phyloP scores from a whole-genome alignment of 305 asterid species.

The Solanum aculeatissimum region DNA sequence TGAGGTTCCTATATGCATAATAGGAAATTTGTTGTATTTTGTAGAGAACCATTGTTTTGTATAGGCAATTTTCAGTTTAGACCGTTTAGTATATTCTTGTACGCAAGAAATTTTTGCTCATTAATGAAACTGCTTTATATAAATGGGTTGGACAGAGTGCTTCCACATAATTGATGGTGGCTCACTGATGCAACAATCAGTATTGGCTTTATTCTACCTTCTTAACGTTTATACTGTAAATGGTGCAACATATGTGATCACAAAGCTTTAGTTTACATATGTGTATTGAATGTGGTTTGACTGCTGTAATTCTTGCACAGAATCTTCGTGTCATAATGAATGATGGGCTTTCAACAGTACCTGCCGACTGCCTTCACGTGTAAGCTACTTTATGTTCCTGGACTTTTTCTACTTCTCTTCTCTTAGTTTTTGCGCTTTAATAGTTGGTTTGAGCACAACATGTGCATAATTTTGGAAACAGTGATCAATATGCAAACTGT shows the following conservation, averaged over 20 bases:
- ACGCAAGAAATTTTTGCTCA: neutral
- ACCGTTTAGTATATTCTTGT: neutral
- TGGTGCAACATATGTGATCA: neutral
- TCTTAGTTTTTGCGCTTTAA: neutral
- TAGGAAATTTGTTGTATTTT: neutral
- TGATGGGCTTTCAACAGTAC: conserved; percentile 92
- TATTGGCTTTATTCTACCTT: neutral
- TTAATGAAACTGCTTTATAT: neutral
- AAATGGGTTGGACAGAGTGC: neutral
- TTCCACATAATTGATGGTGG: neutral
- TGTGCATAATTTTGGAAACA: neutral
- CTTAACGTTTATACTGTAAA: neutral
- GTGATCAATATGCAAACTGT: neutral
- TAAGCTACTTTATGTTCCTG: conserved; percentile 30
- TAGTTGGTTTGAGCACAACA: neutral
- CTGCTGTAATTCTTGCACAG: conserved; percentile 29
- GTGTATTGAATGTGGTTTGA: conserved; percentile 18
- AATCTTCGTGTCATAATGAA: conserved; percentile 97
- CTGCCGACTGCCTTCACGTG: conserved; percentile 81
- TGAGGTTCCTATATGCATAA: neutral
- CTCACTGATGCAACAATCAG: neutral
- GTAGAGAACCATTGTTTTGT: neutral
- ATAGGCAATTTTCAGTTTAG: neutral
- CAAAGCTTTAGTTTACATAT: neutral
- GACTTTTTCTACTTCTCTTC: neutral